Evolutionary conservation across 2,329 filamentous ascomycete genomes (phyloP).

Genomic region (Cytospora leucostoma): DNA sequence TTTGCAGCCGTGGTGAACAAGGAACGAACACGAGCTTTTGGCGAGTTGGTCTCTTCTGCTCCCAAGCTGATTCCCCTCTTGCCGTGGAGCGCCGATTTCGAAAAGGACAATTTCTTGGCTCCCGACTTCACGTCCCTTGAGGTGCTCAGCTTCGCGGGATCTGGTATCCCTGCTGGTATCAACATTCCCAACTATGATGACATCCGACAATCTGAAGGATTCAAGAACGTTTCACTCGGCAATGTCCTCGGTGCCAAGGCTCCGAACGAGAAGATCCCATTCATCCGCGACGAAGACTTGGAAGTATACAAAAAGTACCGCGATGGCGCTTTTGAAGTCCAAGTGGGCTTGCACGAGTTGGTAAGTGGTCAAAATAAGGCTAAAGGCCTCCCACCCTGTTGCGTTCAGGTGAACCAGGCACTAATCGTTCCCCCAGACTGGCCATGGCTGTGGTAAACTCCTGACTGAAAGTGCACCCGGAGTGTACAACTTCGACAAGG

Average conservation of each 20-base stretch:
- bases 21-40: slow-evolving; percentile 86
- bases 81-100: slow-evolving; percentile 85
- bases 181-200: slow-evolving; percentile 74
- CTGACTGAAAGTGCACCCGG: slow-evolving; percentile 85
- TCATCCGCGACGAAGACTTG: slow-evolving; percentile 78
- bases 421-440: slow-evolving; percentile 37
- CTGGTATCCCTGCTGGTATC: slow-evolving; percentile 68
- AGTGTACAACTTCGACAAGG: slow-evolving; percentile 82
- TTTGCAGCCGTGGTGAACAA: slow-evolving; percentile 85
- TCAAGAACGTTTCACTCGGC: slow-evolving; percentile 92
- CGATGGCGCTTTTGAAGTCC: slow-evolving; percentile 88
- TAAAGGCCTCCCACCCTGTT: background rate
- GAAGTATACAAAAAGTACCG: slow-evolving; percentile 79
- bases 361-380: slow-evolving; percentile 32
- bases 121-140: slow-evolving; percentile 96
- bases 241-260: slow-evolving; percentile 92
- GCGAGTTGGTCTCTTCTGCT: slow-evolving; percentile 78
- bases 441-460: slow-evolving; percentile 91
- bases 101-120: slow-evolving; percentile 93
- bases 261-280: slow-evolving; percentile 88
- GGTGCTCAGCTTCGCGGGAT: slow-evolving; percentile 77
- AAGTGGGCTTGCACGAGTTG: slow-evolving; percentile 92
- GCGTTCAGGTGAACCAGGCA: background rate
- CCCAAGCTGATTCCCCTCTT: slow-evolving; percentile 83
- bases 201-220: slow-evolving; percentile 79